Percentiles rank a stretch among this genome's conserved stretches.
phyloP scores from a whole-genome alignment of 148 eudicot species.

The Fagopyrum tataricum region DNA sequence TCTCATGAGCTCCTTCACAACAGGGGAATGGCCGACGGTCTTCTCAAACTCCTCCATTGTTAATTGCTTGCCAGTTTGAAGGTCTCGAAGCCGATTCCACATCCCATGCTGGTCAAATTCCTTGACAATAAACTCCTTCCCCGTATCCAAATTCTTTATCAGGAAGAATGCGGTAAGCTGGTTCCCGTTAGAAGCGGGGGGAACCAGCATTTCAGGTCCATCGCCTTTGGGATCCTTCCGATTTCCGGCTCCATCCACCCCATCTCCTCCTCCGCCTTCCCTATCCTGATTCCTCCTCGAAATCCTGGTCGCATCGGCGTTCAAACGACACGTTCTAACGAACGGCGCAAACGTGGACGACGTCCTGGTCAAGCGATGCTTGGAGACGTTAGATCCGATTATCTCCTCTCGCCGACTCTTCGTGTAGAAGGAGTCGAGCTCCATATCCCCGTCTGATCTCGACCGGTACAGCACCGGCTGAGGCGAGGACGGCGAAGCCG shows the following conservation, averaged over 20 bases:
- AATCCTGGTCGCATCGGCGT: slow-evolving; percentile 16
- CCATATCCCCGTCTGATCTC: slow-evolving; percentile 77
- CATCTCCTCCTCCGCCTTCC: not conserved
- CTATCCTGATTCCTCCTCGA: not conserved
- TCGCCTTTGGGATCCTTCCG: not conserved
- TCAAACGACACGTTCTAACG: slow-evolving; percentile 26
- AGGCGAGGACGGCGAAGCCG: slow-evolving; percentile 5
- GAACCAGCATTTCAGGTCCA: not conserved
- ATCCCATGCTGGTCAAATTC: slow-evolving; percentile 75
- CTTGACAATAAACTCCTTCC: slow-evolving; percentile 86
- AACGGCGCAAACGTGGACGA: slow-evolving; percentile 36
- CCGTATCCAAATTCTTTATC: slow-evolving; percentile 87
- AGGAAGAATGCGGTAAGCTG: slow-evolving; percentile 50
- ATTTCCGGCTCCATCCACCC: not conserved
- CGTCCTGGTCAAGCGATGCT: slow-evolving; percentile 72
- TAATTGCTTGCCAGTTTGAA: slow-evolving; percentile 79
- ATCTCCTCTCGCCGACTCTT: slow-evolving; percentile 65
- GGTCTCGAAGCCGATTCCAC: slow-evolving; percentile 82
- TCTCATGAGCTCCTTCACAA: slow-evolving; percentile 86
- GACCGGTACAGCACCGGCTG: slow-evolving; percentile 47
- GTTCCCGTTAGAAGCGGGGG: slow-evolving; percentile 18
- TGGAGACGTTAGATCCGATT: slow-evolving; percentile 49
- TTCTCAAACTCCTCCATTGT: slow-evolving; percentile 95
- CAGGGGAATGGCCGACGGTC: slow-evolving; percentile 75
- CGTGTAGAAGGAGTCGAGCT: slow-evolving; percentile 33